Conservation (phyloP, 192 early-diverging fungal species). For the Linnemannia hyalina region DNA sequence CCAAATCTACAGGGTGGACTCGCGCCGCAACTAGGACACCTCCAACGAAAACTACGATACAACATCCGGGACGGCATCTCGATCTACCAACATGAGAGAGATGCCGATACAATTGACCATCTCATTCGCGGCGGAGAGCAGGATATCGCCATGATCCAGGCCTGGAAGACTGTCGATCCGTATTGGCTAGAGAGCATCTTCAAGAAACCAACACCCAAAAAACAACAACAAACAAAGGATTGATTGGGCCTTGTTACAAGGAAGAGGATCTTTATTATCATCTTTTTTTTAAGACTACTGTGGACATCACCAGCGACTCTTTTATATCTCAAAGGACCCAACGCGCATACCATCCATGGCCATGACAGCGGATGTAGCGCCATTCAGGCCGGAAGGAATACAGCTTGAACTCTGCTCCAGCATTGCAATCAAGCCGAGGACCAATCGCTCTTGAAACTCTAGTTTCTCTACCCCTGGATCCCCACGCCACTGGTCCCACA, state of each 20-base stretch:
- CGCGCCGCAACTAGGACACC: constrained; percentile 22
- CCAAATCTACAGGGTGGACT: constrained; percentile 1
- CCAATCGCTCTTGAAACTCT: constrained; percentile 38
- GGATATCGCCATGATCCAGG: constrained; percentile 43
- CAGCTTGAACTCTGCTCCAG: constrained; percentile 41
- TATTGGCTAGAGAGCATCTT: constrained; percentile 46
- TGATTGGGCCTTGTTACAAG: not conserved
- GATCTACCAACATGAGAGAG: constrained; percentile 36
- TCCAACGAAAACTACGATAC: constrained; percentile 33
- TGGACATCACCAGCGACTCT: not conserved
- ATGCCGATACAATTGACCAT: not conserved
- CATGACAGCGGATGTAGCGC: constrained; percentile 23
- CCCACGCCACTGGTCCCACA: constrained; percentile 47
- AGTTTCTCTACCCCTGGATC: constrained; percentile 49
- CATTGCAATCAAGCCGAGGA: constrained; percentile 33
- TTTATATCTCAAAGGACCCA: constrained; percentile 38
- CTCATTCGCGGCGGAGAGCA: constrained; percentile 25
- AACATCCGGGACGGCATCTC: constrained; percentile 48
- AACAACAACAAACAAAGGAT: not conserved
- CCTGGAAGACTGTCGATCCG: constrained; percentile 36
- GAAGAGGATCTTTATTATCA: not conserved
- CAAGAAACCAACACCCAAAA: constrained; percentile 50
- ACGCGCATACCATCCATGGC: constrained; percentile 43
- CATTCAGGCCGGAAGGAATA: constrained; percentile 23
- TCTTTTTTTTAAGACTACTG: not conserved